Base-by-base conservation (phyloP, 108 stramenopile species). In the Cylindrotheca closterium region DNA sequence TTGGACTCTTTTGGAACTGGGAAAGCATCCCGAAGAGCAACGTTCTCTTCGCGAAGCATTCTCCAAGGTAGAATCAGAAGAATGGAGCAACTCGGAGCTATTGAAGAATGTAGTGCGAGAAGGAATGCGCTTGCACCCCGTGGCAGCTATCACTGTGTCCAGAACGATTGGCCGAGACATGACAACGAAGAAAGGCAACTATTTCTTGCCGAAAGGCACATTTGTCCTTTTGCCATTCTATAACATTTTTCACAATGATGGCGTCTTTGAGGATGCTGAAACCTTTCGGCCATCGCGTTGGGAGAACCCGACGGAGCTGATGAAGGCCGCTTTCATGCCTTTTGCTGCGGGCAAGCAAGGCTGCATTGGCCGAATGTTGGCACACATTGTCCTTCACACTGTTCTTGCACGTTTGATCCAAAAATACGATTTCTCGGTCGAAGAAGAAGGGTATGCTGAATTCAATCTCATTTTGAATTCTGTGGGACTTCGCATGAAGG, bases 261-360 rank as follows among this genome's bases (percentile, higher is more conserved):
- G 46, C 1, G 33, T 65, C 0, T 77, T 55, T 42, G 19, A 2
- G 17, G 59, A 68, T 47, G 53, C 74, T 8, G 64, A 75, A 49
- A 29, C 32, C 15, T 70, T 77, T 54, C 19, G 30, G 22, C 75
- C 75, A 23, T 12, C 8, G 7, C 70, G 75, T 4, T 77, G 75
- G 75, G 68, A 76, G 19, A 62, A 63, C 30, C 68, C 78, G n/a
- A 67, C 65, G 1, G 26, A 61, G n/a, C 50, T 52, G 1, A 71
- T 71, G 70, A 54, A 34, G 22, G 22, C 4, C 49, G 59, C 58
- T 8, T 25, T 55, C 24, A 60, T 47, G 3, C 62, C 68, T 8
- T 77, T 77, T 60, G 10, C 68, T 0, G 1, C 56, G 12, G 75
- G 75, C 12, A 54, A 21, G 19, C 64, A 51, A 50, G 46, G 54